Conservation (phyloP, 306 rosid genomes). For the Crotalaria pallida region DNA sequence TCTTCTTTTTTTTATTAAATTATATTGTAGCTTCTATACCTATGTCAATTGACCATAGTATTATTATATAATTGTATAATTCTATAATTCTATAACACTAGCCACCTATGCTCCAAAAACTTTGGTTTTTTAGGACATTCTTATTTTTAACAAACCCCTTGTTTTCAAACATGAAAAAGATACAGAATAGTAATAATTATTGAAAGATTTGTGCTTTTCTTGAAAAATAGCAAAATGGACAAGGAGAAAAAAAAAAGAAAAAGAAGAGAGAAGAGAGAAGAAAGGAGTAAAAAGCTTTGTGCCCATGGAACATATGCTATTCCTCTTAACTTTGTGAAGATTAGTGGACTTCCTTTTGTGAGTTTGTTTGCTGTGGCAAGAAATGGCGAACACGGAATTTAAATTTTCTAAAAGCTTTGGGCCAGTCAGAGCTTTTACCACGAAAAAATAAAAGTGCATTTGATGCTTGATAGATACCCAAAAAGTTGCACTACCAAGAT, state of each 20-base stretch:
- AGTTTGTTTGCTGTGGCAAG: slow-evolving; percentile 5
- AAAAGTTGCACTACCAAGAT: not conserved
- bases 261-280: not conserved
- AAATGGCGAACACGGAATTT: slow-evolving; percentile 41
- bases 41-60: not conserved
- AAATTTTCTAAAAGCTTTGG: slow-evolving; percentile 32
- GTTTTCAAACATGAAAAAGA: not conserved
- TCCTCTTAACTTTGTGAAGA: slow-evolving; percentile 24
- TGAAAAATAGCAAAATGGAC: not conserved
- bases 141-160: not conserved
- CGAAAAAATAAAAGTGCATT: slow-evolving; percentile 17
- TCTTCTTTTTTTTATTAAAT: not conserved
- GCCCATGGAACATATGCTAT: slow-evolving; percentile 38
- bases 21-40: not conserved
- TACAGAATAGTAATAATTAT: not conserved
- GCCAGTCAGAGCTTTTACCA: slow-evolving; percentile 7
- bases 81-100: not conserved
- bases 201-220: not conserved
- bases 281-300: slow-evolving; percentile 24
- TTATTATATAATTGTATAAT: no score
- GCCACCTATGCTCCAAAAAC: not conserved
- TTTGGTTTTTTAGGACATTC: not conserved
- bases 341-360: not conserved
- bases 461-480: slow-evolving; percentile 25
- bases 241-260: not conserved